Evolutionary conservation across 2,329 filamentous ascomycete species (phyloP).

Genomic region (Colletotrichum phormii): DNA sequence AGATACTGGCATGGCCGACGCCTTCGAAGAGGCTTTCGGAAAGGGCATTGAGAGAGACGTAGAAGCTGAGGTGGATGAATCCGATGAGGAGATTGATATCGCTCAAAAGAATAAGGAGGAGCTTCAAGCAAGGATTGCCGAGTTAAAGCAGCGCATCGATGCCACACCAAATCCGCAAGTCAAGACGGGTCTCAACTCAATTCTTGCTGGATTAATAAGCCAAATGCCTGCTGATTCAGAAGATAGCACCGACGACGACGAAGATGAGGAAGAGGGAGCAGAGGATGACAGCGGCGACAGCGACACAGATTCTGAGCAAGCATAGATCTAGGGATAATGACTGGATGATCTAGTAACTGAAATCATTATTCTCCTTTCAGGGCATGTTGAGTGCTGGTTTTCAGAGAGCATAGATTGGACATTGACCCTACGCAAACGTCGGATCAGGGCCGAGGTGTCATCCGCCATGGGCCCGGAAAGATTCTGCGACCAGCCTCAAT

Average conservation of each 20-base stretch:
- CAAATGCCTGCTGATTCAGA: constrained; percentile 37
- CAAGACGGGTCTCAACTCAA: constrained; percentile 41
- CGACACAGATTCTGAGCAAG: not conserved
- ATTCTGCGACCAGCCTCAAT: too few species aligned
- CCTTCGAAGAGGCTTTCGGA: constrained; percentile 63
- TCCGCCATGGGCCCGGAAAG: too few species aligned
- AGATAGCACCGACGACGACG: not conserved
- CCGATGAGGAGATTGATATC: constrained; percentile 32
- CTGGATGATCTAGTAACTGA: not conserved
- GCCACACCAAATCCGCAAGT: constrained; percentile 44
- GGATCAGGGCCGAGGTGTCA: too few species aligned
- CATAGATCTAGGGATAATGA: not conserved
- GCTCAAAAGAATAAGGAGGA: constrained; percentile 35
- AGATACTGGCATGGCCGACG: constrained; percentile 60
- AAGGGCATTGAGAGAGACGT: constrained; percentile 48
- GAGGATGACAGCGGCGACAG: not conserved
- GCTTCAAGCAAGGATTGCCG: constrained; percentile 43
- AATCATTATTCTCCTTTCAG: not conserved
- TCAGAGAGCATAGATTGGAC: too few species aligned
- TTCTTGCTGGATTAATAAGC: constrained; percentile 42
- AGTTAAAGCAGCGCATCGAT: constrained; percentile 41
- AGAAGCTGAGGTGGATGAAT: constrained; percentile 36
- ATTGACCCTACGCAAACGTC: too few species aligned
- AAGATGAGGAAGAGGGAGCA: not conserved
- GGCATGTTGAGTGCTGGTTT: too few species aligned